Conservation (phyloP, 177 flowering plant genomes). For the Vitis hybrid region DNA sequence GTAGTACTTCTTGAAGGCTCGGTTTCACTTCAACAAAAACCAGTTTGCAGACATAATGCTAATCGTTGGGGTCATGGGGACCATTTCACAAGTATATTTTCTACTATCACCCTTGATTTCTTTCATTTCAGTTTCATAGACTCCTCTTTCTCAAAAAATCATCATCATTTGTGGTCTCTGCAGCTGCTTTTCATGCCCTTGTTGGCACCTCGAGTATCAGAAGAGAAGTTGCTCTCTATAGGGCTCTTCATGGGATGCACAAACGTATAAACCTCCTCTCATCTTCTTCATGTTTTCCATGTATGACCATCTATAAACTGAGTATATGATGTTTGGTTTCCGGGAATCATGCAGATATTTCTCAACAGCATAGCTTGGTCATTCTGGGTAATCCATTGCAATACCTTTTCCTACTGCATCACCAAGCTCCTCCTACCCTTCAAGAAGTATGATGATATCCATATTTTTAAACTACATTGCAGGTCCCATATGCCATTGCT, state of each 20-base stretch:
- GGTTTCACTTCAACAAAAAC: slow-evolving; percentile 76
- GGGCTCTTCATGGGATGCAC: slow-evolving; percentile 61
- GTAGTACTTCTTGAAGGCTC: slow-evolving; percentile 87
- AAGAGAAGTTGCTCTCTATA: slow-evolving; percentile 66
- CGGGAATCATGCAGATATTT: slow-evolving; percentile 53
- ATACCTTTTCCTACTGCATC: slow-evolving; percentile 1
- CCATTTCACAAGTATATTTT: slow-evolving; percentile 56
- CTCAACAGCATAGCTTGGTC: slow-evolving; percentile 82
- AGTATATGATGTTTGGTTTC: neutral
- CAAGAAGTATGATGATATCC: no score
- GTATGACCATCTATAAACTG: neutral
- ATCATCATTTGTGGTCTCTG: slow-evolving; percentile 7
- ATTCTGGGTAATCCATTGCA: slow-evolving; percentile 58
- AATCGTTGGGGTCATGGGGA: slow-evolving; percentile 53
- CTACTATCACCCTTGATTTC: neutral
- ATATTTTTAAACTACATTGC: slow-evolving; percentile 16
- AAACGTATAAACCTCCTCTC: slow-evolving; percentile 41
- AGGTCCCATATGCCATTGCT: slow-evolving; percentile 81
- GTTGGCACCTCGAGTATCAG: slow-evolving; percentile 57
- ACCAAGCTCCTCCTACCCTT: neutral
- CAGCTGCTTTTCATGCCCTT: slow-evolving; percentile 84
- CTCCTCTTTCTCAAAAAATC: neutral
- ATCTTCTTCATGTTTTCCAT: neutral
- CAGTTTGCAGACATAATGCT: slow-evolving; percentile 84
- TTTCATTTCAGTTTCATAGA: neutral